Evolutionary conservation across 2,329 filamentous ascomycete genomes (phyloP), one percentile per base, ranked within the genome.

Genomic region (Fusarium sp.): DNA sequence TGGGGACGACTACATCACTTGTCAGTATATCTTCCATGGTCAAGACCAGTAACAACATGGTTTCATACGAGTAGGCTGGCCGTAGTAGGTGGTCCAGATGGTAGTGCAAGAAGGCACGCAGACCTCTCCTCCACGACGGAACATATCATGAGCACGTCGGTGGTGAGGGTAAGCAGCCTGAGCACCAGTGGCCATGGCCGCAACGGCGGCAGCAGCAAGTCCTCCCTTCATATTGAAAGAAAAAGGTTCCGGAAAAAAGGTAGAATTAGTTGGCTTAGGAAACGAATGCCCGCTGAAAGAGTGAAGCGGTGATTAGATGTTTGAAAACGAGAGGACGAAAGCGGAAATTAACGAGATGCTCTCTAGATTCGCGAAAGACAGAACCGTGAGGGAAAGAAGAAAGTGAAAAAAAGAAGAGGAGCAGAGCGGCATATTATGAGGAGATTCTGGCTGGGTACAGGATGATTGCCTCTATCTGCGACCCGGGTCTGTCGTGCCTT

Each of bases 261-360:
- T 52, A 40, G 19, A 58, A 56, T 50, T 65, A 69, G 65, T 75
- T 68, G 71, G 51, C 52, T 45, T 68, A 61, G 65, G 65, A 76
- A 91, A 91, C 82, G 89, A 92, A 84, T 89, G 90, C 87, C 92
- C 91, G 92, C 92, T 94, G 83, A 94, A 93, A 80, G 92, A 93
- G 89, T 93, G 91, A 92, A 92, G 90, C 90, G 90, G 90, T 90
- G 76, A 80, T 84, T 77, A 74, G 74, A 66, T 71, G 76, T 68
- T 78, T 74, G 75, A 79, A 44, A 83, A 83, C 78, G 79, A 83
- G 81, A 82, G 76, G 81, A 82, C 80, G 83, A 85, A 84, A 84
- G 82, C 80, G 79, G 77, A 74, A 73, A 62, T 70, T 67, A 68
- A 77, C 75, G 77, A 79, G 79, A 49, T 64, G 80, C 81, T 79